Conservation (phyloP, 2,329 filamentous ascomycete genomes). For the Colletotrichum sp. region DNA sequence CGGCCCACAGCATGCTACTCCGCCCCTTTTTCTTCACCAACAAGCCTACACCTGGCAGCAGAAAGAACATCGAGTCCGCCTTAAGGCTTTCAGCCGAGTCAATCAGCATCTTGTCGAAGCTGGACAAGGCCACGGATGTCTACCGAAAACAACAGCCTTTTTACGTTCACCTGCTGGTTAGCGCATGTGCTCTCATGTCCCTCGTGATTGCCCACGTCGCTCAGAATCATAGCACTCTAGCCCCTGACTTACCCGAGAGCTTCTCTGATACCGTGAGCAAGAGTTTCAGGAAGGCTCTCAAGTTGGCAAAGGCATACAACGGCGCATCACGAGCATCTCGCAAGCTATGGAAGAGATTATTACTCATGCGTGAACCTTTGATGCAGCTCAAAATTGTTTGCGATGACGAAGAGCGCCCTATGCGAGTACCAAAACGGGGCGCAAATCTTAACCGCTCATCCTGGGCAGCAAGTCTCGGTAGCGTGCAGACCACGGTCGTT, state of each 20-base stretch:
- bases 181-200: constrained; percentile 10
- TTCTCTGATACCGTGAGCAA: neutral
- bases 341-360: neutral
- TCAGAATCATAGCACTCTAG: neutral
- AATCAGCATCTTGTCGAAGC: neutral
- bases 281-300: neutral
- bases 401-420: neutral
- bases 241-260: neutral
- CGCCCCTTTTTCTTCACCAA: constrained; percentile 15
- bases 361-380: neutral
- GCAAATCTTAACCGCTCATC: neutral
- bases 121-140: constrained; percentile 6
- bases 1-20: constrained; percentile 6
- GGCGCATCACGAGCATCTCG: neutral
- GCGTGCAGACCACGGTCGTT: neutral
- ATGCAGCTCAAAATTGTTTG: neutral
- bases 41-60: neutral
- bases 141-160: constrained; percentile 15
- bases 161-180: constrained; percentile 9
- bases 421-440: neutral
- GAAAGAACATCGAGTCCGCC: constrained; percentile 5
- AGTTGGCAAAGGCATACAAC: neutral
- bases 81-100: neutral
- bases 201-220: neutral
- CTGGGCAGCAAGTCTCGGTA: neutral